Evolutionary conservation across 805 yeast genomes (phyloP).

Genomic region (Ogataea minuta): DNA sequence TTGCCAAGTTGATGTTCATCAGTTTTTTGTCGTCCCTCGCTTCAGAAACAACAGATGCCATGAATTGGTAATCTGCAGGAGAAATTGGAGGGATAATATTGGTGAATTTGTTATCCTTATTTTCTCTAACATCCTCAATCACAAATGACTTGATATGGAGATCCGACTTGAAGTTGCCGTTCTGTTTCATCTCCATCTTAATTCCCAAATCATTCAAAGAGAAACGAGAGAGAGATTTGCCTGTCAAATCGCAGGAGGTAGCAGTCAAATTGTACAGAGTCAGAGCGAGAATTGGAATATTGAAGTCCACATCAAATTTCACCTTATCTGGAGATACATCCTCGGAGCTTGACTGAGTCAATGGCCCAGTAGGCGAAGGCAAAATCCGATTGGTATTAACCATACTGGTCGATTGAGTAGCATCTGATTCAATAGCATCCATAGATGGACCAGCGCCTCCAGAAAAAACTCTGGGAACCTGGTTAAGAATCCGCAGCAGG

Average conservation of each 20-base stretch:
- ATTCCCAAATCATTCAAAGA: conserved; percentile 59
- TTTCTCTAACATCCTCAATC: conserved; percentile 68
- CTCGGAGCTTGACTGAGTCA: neutral
- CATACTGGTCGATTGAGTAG: conserved; percentile 57
- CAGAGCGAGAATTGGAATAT: conserved; percentile 62
- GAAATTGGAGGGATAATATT: conserved; percentile 74
- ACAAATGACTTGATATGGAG: conserved; percentile 69
- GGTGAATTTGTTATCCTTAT: conserved; percentile 65
- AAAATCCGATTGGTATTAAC: conserved; percentile 24
- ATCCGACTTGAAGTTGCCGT: conserved; percentile 57
- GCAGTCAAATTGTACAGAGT: conserved; percentile 56
- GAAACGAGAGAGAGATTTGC: conserved; percentile 50
- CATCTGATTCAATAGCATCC: conserved; percentile 61
- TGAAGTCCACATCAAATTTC: conserved; percentile 47
- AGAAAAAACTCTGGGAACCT: conserved; percentile 54
- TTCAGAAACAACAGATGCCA: conserved; percentile 48
- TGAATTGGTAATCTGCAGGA: conserved; percentile 68
- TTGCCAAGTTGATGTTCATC: conserved; percentile 53
- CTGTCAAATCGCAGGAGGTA: conserved; percentile 33
- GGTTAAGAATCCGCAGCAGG: conserved; percentile 51
- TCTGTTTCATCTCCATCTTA: conserved; percentile 47
- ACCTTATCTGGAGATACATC: conserved; percentile 31
- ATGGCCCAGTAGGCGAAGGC: no score
- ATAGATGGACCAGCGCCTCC: conserved; percentile 40
- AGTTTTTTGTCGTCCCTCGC: conserved; percentile 39